Conservation (phyloP, 1,139 yeast genomes). For the Kodamaea anthophila region DNA sequence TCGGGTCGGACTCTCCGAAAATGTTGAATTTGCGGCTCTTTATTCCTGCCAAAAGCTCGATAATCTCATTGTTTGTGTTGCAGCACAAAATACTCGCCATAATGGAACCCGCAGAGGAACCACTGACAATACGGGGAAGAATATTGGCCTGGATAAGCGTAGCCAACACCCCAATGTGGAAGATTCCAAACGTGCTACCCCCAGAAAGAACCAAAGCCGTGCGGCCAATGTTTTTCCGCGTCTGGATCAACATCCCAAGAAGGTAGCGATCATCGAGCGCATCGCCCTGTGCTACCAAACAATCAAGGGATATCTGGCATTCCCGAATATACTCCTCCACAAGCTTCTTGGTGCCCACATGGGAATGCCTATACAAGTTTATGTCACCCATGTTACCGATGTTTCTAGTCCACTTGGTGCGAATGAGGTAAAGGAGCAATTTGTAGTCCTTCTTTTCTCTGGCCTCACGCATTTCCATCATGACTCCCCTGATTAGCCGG, state of each 20-base stretch:
- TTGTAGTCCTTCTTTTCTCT: conserved; percentile 53
- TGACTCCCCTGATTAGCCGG: conserved; percentile 46
- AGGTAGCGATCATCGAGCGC: conserved; percentile 61
- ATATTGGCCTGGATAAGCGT: conserved; percentile 69
- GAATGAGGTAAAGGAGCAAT: conserved; percentile 59
- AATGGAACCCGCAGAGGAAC: conserved; percentile 95
- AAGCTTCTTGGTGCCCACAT: conserved; percentile 77
- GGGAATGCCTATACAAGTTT: conserved; percentile 67
- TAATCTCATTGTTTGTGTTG: conserved; percentile 70
- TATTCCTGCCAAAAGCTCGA: conserved; percentile 47
- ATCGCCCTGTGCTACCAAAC: conserved; percentile 31
- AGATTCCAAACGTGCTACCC: conserved; percentile 89
- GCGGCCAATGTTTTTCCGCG: conserved; percentile 86
- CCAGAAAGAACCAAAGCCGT: conserved; percentile 92
- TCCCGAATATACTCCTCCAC: conserved; percentile 81
- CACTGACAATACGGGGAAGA: conserved; percentile 86
- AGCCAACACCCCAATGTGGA: conserved; percentile 87
- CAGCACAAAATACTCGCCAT: conserved; percentile 86
- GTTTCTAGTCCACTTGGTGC: conserved; percentile 84
- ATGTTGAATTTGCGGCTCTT: conserved; percentile 61
- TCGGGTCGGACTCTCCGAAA: conserved; percentile 35
- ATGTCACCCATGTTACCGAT: conserved; percentile 85
- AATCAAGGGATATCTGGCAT: conserved; percentile 59
- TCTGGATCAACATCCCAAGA: conserved; percentile 75
- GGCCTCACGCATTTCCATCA: conserved; percentile 57